Conservation (phyloP, 768 basidiomycete genomes). For the Mycena kentingensis region DNA sequence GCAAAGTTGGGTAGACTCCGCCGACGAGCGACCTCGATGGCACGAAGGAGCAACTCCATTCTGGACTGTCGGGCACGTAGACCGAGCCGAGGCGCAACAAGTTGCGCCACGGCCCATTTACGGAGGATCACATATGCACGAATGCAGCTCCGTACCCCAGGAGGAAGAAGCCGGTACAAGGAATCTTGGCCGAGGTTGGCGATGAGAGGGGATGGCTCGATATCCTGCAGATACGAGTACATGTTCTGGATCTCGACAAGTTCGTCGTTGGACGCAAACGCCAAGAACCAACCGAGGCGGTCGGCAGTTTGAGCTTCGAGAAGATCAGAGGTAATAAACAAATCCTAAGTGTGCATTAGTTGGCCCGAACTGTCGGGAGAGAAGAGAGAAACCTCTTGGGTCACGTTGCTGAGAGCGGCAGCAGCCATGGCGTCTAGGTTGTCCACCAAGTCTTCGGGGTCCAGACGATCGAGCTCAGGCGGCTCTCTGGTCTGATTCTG, state of each 20-base stretch:
- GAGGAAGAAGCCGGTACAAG: slow-evolving; percentile 73
- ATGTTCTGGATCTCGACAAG: slow-evolving; percentile 78
- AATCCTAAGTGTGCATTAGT: slow-evolving; percentile 50
- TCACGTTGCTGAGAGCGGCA: slow-evolving; percentile 75
- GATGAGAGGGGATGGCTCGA: slow-evolving; percentile 72
- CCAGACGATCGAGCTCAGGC: slow-evolving; percentile 64
- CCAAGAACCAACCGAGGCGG: slow-evolving; percentile 75
- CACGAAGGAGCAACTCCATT: slow-evolving; percentile 71
- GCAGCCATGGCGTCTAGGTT: slow-evolving; percentile 75
- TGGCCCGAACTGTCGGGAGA: slow-evolving; percentile 1
- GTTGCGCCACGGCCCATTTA: slow-evolving; percentile 75
- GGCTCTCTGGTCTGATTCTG: slow-evolving; percentile 48
- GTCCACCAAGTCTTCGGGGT: slow-evolving; percentile 73
- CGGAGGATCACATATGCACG: slow-evolving; percentile 75
- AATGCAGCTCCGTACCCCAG: slow-evolving; percentile 73
- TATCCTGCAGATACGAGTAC: slow-evolving; percentile 69
- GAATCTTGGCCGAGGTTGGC: slow-evolving; percentile 70
- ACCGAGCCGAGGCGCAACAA: slow-evolving; percentile 66
- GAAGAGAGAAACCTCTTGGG: slow-evolving; percentile 58
- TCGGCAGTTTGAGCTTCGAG: slow-evolving; percentile 82
- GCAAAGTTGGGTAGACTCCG: slow-evolving; percentile 49
- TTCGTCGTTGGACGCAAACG: slow-evolving; percentile 51
- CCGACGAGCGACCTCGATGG: slow-evolving; percentile 72
- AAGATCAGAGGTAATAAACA: slow-evolving; percentile 75
- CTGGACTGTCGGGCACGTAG: slow-evolving; percentile 64